Conservation (phyloP, 139 green algal genomes). For the Raphidocelis subcapitata region DNA sequence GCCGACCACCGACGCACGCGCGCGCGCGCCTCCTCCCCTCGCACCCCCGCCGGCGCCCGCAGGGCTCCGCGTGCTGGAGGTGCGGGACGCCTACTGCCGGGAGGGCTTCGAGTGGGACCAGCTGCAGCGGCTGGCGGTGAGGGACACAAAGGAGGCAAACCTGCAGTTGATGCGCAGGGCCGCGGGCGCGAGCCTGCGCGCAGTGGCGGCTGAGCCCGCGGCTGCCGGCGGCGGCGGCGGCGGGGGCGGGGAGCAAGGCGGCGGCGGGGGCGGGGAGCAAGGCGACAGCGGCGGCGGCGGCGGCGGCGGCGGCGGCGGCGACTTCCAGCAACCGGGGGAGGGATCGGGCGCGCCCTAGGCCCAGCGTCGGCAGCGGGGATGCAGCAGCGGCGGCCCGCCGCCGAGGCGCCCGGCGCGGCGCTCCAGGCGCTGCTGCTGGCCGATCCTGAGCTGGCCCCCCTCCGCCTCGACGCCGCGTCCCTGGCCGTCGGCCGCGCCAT, state of each 20-base stretch:
- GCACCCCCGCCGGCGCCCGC: neutral
- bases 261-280: neutral
- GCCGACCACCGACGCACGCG: no score
- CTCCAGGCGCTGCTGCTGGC: no score
- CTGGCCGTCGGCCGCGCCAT: no score
- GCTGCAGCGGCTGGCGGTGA: slow-evolving; percentile 35
- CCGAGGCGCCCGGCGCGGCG: no score
- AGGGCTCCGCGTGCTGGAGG: slow-evolving; percentile 77
- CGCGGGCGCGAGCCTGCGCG: slow-evolving; percentile 10
- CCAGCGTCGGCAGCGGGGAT: no score
- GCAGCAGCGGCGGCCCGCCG: no score
- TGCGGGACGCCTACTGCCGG: slow-evolving; percentile 65
- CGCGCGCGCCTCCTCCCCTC: no score
- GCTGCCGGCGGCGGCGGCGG: neutral
- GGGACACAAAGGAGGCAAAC: slow-evolving; percentile 52
- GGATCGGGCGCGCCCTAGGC: no score
- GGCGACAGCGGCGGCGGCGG: neutral
- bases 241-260: neutral
- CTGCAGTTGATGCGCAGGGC: slow-evolving; percentile 40
- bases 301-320: neutral
- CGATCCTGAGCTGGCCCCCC: no score
- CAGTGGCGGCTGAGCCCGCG: neutral
- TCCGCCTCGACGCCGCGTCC: no score
- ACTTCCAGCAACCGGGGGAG: neutral
- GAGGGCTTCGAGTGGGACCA: slow-evolving; percentile 80